Percentiles rank a stretch among this genome's conserved stretches.
Evolutionary conservation across 768 basidiomycete species (phyloP).

Genomic region (Tricholoma flavovirens): DNA sequence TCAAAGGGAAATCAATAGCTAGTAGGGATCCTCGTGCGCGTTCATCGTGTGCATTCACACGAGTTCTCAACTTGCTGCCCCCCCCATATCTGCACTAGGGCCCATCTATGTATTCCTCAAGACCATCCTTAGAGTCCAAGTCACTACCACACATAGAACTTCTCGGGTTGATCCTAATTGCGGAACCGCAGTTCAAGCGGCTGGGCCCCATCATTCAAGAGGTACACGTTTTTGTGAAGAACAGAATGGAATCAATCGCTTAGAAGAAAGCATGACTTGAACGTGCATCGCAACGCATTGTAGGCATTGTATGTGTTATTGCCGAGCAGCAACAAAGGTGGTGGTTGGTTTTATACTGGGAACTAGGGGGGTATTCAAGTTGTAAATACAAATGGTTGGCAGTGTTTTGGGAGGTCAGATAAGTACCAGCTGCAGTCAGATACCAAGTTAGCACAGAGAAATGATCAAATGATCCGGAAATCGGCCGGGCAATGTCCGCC

Average conservation of each 20-base stretch:
- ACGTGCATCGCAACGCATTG: background rate
- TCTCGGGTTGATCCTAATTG: conserved; percentile 1
- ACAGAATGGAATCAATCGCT: background rate
- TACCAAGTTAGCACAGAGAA: too few relatives aligned
- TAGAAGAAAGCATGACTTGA: background rate
- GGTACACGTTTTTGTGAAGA: conserved; percentile 3
- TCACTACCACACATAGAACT: background rate
- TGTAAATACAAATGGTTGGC: too few relatives aligned
- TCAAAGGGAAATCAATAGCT: too few relatives aligned
- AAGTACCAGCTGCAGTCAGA: too few relatives aligned
- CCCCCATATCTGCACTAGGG: background rate
- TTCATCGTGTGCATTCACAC: conserved; percentile 1
- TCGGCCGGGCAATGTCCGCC: too few relatives aligned
- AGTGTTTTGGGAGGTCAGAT: too few relatives aligned
- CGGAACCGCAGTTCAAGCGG: background rate
- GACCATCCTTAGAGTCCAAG: background rate
- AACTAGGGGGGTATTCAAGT: too few relatives aligned
- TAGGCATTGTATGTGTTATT: background rate
- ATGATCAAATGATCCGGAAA: too few relatives aligned
- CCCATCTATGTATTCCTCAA: background rate
- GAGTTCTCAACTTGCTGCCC: background rate
- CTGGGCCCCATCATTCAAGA: conserved; percentile 1
- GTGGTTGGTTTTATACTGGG: too few relatives aligned
- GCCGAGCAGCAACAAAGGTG: background rate
- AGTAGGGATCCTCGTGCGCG: too few relatives aligned